These are phyloP conservation scores for Phalaenopsis aphrodite DNA, from an alignment of 106 monocot species.

Conservation along the genomic window DNA sequence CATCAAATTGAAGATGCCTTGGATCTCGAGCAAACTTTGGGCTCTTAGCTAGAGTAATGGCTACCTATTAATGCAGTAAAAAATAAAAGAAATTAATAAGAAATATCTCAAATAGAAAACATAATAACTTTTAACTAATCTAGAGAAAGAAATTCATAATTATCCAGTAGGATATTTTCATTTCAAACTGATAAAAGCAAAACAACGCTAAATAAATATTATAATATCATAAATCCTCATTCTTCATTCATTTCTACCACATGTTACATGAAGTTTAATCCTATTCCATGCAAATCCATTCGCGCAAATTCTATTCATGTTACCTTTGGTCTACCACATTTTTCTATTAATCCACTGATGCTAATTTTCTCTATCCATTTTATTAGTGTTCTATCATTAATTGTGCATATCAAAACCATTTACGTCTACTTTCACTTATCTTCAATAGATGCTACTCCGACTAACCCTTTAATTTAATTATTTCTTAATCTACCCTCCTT, in stretches of 20 bases:
- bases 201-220: not conserved
- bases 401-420: too few species aligned
- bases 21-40: slow-evolving; percentile 81
- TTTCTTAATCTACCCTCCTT: not conserved
- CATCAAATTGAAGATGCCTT: slow-evolving; percentile 87
- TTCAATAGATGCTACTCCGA: not conserved
- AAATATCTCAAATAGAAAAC: not conserved
- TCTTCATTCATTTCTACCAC: not conserved
- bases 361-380: not conserved
- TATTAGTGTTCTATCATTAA: not conserved
- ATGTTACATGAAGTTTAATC: not conserved
- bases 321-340: not conserved
- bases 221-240: not conserved
- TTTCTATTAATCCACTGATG: not conserved
- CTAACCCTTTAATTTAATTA: not conserved
- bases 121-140: not conserved
- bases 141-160: not conserved
- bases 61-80: not conserved
- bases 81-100: not conserved
- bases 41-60: slow-evolving; percentile 58
- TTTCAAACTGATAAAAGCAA: not conserved
- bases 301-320: not conserved
- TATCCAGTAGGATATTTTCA: not conserved
- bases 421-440: not conserved
- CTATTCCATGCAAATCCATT: not conserved